Evolutionary conservation across 495 filamentous ascomycete species (phyloP).

Genomic region (Tuber melanosporum): DNA sequence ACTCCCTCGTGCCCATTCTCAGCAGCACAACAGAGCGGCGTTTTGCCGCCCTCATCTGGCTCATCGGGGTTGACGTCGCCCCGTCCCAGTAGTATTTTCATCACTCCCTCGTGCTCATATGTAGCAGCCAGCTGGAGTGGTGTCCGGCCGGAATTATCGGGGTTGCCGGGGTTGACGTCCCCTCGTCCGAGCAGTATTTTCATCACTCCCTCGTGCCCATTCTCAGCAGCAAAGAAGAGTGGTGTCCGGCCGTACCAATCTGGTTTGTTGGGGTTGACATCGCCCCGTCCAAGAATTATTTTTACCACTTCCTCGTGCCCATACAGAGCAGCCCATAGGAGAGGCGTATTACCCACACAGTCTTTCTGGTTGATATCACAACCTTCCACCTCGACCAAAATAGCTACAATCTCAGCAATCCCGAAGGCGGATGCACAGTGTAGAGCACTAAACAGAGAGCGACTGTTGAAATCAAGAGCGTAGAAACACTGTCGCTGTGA

Average conservation of each 20-base stretch:
- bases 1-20: too few relatives aligned
- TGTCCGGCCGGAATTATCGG: neutral
- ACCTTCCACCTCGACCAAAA: neutral
- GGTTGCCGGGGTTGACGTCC: neutral
- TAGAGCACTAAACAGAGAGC: neutral
- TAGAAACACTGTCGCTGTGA: accelerated
- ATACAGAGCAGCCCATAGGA: neutral
- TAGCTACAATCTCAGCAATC: neutral
- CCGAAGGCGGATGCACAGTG: neutral
- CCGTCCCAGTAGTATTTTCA: too few relatives aligned
- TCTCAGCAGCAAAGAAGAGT: too few relatives aligned
- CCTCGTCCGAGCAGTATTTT: neutral
- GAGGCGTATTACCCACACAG: neutral
- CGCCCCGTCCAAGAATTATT: too few relatives aligned
- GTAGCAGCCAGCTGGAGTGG: neutral
- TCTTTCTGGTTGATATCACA: neutral
- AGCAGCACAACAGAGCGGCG: too few relatives aligned
- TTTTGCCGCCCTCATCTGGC: too few relatives aligned
- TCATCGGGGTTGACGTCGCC: too few relatives aligned
- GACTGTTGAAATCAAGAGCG: too few relatives aligned
- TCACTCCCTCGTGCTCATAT: neutral
- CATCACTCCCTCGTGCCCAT: neutral
- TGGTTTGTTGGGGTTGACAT: too few relatives aligned
- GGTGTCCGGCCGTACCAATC: too few relatives aligned
- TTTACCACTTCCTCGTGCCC: neutral